These are phyloP conservation scores for Acorus gramineus DNA, from an alignment of 106 monocot genomes.

Conservation along the genomic window DNA sequence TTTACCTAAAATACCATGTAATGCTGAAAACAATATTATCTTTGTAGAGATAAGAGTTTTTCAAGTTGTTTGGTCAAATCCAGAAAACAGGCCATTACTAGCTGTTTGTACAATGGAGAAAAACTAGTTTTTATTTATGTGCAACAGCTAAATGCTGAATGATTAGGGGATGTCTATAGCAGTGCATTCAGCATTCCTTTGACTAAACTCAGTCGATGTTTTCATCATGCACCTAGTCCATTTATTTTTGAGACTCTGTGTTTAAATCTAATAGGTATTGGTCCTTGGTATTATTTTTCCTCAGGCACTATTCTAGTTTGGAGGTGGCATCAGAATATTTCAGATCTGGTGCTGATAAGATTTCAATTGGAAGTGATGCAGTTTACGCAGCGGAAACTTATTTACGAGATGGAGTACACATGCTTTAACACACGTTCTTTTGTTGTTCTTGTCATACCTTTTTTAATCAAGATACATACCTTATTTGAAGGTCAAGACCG, in stretches of 20 bases:
- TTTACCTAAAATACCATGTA: no score
- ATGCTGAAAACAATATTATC: no score
- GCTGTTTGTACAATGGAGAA: no score
- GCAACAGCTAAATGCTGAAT: no score
- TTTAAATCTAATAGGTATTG: neutral
- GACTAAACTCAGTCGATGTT: no score
- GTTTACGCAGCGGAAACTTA: slow-evolving; percentile 90
- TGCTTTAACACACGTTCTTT: slow-evolving; percentile 5
- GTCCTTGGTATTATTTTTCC: slow-evolving; percentile 1
- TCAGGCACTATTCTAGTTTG: slow-evolving; percentile 89
- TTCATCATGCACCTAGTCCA: no score
- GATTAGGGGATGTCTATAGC: no score
- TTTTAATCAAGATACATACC: neutral
- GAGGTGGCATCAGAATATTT: slow-evolving; percentile 99
- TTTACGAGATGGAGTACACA: slow-evolving; percentile 64
- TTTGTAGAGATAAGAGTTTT: no score
- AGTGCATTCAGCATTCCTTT: no score
- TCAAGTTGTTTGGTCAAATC: no score
- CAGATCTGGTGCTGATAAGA: slow-evolving; percentile 96
- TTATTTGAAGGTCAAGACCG: slow-evolving; percentile 61
- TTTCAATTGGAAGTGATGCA: slow-evolving; percentile 99
- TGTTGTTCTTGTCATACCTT: neutral
- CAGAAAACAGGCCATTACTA: no score
- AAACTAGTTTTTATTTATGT: no score
- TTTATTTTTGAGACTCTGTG: neutral